Conservation (phyloP, 1,139 yeast species). For the Candida sojae region DNA sequence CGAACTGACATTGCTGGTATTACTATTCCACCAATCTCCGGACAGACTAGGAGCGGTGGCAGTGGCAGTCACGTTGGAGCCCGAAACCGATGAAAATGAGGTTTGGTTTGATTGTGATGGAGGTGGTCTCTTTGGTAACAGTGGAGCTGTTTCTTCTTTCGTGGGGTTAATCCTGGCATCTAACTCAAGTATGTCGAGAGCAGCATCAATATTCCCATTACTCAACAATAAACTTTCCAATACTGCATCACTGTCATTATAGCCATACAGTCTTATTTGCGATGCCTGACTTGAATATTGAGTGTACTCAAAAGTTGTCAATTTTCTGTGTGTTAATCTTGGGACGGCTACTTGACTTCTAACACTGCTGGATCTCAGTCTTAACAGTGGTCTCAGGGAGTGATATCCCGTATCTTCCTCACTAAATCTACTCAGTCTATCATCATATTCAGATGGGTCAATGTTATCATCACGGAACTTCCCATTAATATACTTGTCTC, state of each 20-base stretch:
- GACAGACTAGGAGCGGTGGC: constrained; percentile 15
- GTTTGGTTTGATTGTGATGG: constrained; percentile 3
- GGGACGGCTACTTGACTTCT: constrained; percentile 24
- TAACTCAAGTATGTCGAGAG: constrained; percentile 48
- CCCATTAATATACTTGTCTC: constrained; percentile 54
- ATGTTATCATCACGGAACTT: constrained; percentile 40
- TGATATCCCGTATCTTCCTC: constrained; percentile 9
- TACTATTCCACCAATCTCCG: constrained; percentile 30
- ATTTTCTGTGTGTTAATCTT: constrained; percentile 40
- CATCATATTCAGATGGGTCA: constrained; percentile 26
- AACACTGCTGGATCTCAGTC: constrained; percentile 28
- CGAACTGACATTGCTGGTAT: constrained; percentile 11
- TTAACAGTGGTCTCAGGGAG: constrained; percentile 11
- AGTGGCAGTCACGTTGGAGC: constrained; percentile 12
- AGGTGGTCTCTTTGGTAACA: constrained; percentile 49
- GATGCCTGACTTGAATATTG: constrained; percentile 41
- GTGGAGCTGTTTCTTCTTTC: constrained; percentile 41
- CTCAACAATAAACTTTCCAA: constrained; percentile 52
- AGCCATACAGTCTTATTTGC: constrained; percentile 48
- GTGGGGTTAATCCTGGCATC: constrained; percentile 39
- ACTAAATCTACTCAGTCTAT: constrained; percentile 16
- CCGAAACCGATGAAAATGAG: constrained; percentile 5
- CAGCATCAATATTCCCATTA: constrained; percentile 50
- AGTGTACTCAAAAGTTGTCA: constrained; percentile 44
- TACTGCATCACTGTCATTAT: constrained; percentile 44